These are phyloP conservation scores for Scenedesmus sp. DNA, from an alignment of 163 green algal genomes.

Conservation along the genomic window DNA sequence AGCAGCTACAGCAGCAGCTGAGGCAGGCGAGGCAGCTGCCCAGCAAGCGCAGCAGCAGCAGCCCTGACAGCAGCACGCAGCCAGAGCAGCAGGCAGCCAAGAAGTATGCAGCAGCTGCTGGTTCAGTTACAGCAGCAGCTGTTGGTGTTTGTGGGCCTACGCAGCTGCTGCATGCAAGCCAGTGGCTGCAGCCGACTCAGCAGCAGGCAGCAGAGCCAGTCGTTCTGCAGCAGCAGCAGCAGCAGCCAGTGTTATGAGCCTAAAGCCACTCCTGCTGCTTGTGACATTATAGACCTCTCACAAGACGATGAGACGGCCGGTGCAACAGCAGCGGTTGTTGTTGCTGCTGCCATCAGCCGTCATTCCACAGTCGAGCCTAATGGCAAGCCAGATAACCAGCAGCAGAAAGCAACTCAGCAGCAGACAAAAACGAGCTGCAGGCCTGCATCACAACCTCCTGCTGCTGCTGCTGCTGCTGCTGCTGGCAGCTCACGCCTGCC, in stretches of 20 bases:
- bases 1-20: neutral
- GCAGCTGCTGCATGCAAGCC: neutral
- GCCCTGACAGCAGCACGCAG: neutral
- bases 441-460: neutral
- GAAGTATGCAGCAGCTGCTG: neutral
- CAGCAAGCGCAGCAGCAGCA: slow-evolving; percentile 4
- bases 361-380: neutral
- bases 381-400: neutral
- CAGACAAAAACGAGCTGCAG: neutral
- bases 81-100: neutral
- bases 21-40: neutral
- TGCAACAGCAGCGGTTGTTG: neutral
- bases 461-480: neutral
- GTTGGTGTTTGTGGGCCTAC: neutral
- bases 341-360: neutral
- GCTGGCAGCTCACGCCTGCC: neutral
- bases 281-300: neutral
- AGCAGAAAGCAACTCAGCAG: neutral
- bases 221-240: neutral
- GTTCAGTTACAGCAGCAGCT: neutral
- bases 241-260: neutral
- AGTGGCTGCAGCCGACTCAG: neutral
- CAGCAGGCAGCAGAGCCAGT: neutral
- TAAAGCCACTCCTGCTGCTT: neutral
- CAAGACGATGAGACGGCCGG: neutral